phyloP scores from a whole-genome alignment of 2,329 filamentous ascomycete genomes.

The Aureobasidium sp. region DNA sequence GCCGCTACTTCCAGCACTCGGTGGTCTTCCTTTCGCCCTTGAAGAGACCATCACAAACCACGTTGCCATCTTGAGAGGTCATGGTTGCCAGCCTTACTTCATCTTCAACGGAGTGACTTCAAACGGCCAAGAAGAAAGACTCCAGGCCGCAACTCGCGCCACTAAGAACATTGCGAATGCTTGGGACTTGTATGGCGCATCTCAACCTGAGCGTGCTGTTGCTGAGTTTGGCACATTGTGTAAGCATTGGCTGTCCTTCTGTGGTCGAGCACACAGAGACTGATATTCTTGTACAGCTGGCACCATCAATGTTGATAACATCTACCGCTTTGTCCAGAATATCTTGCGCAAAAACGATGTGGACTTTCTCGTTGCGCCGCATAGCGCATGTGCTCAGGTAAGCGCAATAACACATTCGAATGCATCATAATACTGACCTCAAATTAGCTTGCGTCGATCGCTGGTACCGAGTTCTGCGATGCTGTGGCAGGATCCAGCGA shows the following conservation, averaged over 20 bases:
- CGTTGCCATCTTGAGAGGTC: slow-evolving; percentile 61
- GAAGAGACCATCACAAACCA: slow-evolving; percentile 68
- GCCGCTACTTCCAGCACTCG: slow-evolving; percentile 81
- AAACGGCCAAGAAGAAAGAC: slow-evolving; percentile 32
- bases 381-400: slow-evolving; percentile 82
- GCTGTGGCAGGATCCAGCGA: slow-evolving; percentile 80
- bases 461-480: slow-evolving; percentile 51
- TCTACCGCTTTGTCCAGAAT: slow-evolving; percentile 70
- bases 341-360: slow-evolving; percentile 63
- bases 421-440: slow-evolving; percentile 21
- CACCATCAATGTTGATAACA: slow-evolving; percentile 61
- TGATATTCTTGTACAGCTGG: slow-evolving; percentile 41
- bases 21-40: slow-evolving; percentile 76
- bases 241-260: not conserved
- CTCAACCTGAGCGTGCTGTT: slow-evolving; percentile 74
- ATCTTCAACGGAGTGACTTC: slow-evolving; percentile 85
- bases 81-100: slow-evolving; percentile 70
- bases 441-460: slow-evolving; percentile 15
- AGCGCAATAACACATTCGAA: slow-evolving; percentile 21
- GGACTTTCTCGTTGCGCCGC: slow-evolving; percentile 76
- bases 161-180: slow-evolving; percentile 45
- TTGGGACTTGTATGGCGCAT: slow-evolving; percentile 80
- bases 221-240: slow-evolving; percentile 65
- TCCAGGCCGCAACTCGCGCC: slow-evolving; percentile 18
- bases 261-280: slow-evolving; percentile 17